Evolutionary conservation across 371 early-diverging fungal species (phyloP), one percentile per base, ranked within the genome.

Genomic region (Rhizopus sp.): DNA sequence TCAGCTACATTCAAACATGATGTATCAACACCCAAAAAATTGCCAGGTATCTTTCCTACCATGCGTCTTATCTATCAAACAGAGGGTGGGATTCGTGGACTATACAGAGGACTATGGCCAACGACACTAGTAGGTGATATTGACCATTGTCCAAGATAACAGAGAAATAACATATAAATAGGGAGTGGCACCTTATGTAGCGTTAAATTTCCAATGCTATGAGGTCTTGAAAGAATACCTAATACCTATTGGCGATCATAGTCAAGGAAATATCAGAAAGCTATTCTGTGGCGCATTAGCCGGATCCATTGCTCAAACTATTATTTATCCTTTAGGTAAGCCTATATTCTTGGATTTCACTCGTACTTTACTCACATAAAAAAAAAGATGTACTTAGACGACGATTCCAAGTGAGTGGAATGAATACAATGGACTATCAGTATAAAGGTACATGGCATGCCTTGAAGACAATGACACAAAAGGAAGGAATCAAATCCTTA

Each of bases 181-280:
- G 84, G 93, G 93, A 33, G 91, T 94, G 13, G 89, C 92, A 6
- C 91, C 93, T 7, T 94, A 93, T 70, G 91, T 92, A 38, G 92
- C 90, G 6, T 77, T 93, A 48, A 90, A 91, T 64, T 92, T 95
- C 63, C 89, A 91, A 69, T 86, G 91, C 50, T 90, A 89, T 55
- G 95, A 94, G 62, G 85, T 89, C 1, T 63, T 93, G 41, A 86
- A 90, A 56, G 73, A 80, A 47, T 79, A 82, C 54, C 75, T 90
- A 53, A 88, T 92, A 10, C 90, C 89, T 2, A 67, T 72, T 1
- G 88, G 86, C 49, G 75, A 83, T 65, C 67, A 73, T 2, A 70
- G 82, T 5, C 87, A 88, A 6, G 80, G 88, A 4, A 81, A 86
- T 37, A 66, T 72, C 10, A 77, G 81, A 66, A 88, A 90, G 66